phyloP scores from a whole-genome alignment of 2,329 filamentous ascomycete species.

The Neodidymelliopsis sp. region DNA sequence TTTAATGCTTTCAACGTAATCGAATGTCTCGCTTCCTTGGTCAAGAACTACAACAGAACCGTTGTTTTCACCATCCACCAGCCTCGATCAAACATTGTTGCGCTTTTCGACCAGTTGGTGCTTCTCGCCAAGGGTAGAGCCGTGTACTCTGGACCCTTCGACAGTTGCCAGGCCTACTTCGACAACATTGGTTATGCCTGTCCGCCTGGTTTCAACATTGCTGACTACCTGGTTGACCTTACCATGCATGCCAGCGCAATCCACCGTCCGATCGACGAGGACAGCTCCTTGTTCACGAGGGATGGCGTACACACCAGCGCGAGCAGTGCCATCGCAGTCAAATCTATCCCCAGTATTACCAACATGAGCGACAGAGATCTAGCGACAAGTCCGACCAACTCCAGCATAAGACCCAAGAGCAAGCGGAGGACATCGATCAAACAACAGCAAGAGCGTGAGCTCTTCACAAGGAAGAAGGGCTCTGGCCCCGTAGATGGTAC shows the following conservation, averaged over 20 bases:
- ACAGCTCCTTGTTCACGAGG: conserved; percentile 64
- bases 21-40: conserved; percentile 91
- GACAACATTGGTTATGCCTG: conserved; percentile 91
- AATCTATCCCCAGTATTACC: conserved; percentile 86
- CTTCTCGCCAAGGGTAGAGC: conserved; percentile 87
- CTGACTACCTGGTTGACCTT: conserved; percentile 94
- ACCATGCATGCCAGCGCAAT: conserved; percentile 89
- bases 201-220: conserved; percentile 97
- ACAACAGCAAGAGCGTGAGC: conserved; percentile 84
- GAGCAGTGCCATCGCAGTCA: conserved; percentile 86
- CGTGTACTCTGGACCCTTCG: conserved; percentile 92
- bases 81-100: conserved; percentile 96
- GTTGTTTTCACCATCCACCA: conserved; percentile 99
- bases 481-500: conserved; percentile 58
- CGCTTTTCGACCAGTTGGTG: conserved; percentile 92
- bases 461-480: conserved; percentile 84
- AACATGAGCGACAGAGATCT: conserved; percentile 71
- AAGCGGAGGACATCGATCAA: conserved; percentile 83
- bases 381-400: conserved; percentile 66
- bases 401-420: conserved; percentile 69
- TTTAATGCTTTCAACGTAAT: conserved; percentile 99
- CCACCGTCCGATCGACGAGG: conserved; percentile 62
- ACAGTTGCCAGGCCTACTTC: conserved; percentile 89
- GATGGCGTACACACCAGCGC: conserved; percentile 76
- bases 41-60: conserved; percentile 95